Percentiles rank a stretch among this genome's conserved stretches.
These are phyloP conservation scores for Pseudogymnoascus verrucosus DNA, from an alignment of 2,329 filamentous ascomycete genomes.

Conservation along the genomic window DNA sequence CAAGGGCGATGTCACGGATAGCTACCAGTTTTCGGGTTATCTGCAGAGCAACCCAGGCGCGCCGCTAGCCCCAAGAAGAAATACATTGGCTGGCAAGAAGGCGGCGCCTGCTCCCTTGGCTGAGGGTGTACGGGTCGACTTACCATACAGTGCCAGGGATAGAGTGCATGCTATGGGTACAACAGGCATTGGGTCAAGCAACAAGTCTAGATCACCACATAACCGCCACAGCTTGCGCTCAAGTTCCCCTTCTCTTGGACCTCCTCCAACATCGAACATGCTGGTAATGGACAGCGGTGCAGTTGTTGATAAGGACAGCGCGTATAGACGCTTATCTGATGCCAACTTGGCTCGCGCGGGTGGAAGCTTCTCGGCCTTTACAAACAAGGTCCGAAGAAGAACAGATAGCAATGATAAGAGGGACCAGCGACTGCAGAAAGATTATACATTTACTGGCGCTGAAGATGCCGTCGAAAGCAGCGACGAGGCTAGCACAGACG, in stretches of 20 bases:
- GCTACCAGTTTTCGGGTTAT: constrained; percentile 56
- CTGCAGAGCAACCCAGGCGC: constrained; percentile 40
- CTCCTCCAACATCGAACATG: constrained; percentile 24
- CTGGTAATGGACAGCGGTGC: constrained; percentile 53
- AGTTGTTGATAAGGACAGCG: constrained; percentile 58
- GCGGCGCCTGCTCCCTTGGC: constrained; percentile 36
- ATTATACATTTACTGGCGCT: constrained; percentile 21
- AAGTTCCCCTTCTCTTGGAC: constrained; percentile 19
- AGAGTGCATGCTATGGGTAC: constrained; percentile 20
- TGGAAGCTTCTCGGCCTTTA: constrained; percentile 48
- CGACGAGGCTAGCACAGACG: constrained; percentile 48
- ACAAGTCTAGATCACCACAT: constrained; percentile 26
- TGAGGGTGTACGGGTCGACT: constrained; percentile 35
- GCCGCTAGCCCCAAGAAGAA: constrained; percentile 40
- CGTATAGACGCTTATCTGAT: constrained; percentile 65
- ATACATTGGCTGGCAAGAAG: constrained; percentile 39
- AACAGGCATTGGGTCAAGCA: constrained; percentile 11
- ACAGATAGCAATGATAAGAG: constrained; percentile 16
- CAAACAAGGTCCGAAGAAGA: constrained; percentile 19
- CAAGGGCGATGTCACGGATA: constrained; percentile 38
- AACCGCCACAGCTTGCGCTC: constrained; percentile 24
- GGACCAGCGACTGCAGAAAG: constrained; percentile 23
- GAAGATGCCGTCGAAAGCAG: constrained; percentile 25
- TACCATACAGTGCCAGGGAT: constrained; percentile 31
- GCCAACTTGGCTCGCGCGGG: constrained; percentile 57